Evolutionary conservation across 768 basidiomycete species (phyloP), one percentile per base, ranked within the genome.

Genomic region (Sarcomyxa edulis): DNA sequence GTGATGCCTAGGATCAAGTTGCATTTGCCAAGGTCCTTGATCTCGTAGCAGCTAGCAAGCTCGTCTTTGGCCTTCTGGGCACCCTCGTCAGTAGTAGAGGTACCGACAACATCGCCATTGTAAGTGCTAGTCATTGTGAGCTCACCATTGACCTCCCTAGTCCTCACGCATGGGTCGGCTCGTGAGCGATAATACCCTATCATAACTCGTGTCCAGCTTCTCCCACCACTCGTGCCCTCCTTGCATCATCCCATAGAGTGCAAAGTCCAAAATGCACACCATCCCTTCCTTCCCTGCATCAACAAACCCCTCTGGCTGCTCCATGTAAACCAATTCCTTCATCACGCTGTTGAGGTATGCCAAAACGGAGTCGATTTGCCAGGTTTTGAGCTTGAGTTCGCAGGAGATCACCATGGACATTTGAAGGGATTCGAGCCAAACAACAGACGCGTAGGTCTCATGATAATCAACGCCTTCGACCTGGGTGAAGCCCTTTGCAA

Each of bases 151-250:
- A 26, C 14, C 11, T 10, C 6, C 10, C 19, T 21, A 20, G 45
- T 50, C 34, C 65, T 68, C 7, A 69, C 44, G 30, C 61, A 68
- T 0, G 49, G 48, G 27, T 71, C 60, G 12, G 53, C 53, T 1
- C 44, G 23, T 0, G 63, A 51, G 0, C 47, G 35, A 0, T 37
- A 54, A 35, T 71, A 71, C 0, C 56, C 58, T 46, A 0, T 48
- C 10, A 42, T 72, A 51, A 0, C 48, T 48, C 0, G 48, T 35
- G 15, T 62, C 39, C 31, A 67, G 36, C 0, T 50, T 59, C 22
- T 59, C 45, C 39, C 71, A 64, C 60, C 64, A 68, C 0, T 48
- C 39, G 8, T 48, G 36, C 2, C 49, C 15, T 0, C 30, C 27
- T 36, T 48, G 47, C 29, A 45, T 48, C 3, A 61, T 50, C 0